Base-by-base conservation (phyloP, 2,329 filamentous ascomycete species). In the Pochonia chlamydosporia region DNA sequence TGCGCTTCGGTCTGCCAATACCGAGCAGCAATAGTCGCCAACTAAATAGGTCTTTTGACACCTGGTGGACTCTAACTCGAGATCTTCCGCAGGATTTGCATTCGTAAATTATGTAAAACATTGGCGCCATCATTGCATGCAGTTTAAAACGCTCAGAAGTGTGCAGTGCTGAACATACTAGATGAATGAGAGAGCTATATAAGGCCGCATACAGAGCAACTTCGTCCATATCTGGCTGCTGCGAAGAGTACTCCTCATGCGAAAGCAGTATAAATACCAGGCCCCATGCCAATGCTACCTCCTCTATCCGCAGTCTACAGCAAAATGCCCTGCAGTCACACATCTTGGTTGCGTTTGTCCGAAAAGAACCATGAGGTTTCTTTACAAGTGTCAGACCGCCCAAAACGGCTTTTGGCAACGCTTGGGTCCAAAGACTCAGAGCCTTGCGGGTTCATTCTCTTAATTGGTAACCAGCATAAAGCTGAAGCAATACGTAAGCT, bases 241-340 rank as follows among this genome's bases (percentile, higher is more conserved):
- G 28, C 9, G 28, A 31, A 14, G 9, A 9, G 14, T 31, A 31
- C 14, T 14, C 14, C 28, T 31, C 14, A 31, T 31, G 9, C 14
- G 28, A 14, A 14, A 31, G 14, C 28, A 31, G 28, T 31, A 31
- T 31, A 31, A 31, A 14, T 31, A 31, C 28, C 14, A 31, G 28
- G 28, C 14, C 14, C 28, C 9, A 14, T 8, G 9, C 28, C 28
- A 14, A 31, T 31, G 14, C 14, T 31, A 31, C 28, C 9, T 31
- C 28, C 14, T 31, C 9, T 31, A 31, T 31, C 28, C 28, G 9
- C 28, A 9, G 9, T 31, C 28, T 14, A 9, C 28, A 31, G 28
- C 28, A 35, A 33, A 44, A 47, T 47, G 44, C n/a, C 44, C 23
- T 47, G 44, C 28, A 31, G 18, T 14, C 44, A 47, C 24, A 31